These are phyloP conservation scores for Chimonanthus salicifolius DNA, from an alignment of 164 flowering plant genomes.

Conservation along the genomic window DNA sequence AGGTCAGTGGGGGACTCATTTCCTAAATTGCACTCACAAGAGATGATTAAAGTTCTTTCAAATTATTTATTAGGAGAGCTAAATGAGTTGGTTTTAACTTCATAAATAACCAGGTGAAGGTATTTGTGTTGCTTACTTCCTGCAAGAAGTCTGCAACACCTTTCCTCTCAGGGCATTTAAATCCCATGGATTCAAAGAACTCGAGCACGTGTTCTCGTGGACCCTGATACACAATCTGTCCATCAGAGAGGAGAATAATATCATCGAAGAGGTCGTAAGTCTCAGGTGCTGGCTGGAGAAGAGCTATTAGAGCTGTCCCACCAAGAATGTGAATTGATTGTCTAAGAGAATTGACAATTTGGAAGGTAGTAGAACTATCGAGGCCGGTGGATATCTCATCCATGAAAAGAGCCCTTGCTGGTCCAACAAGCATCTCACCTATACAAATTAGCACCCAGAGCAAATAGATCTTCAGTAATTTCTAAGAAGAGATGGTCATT, in stretches of 20 bases:
- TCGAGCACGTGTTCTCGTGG: constrained; percentile 57
- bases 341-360: constrained; percentile 55
- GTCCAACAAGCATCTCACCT: constrained; percentile 91
- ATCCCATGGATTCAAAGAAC: constrained; percentile 62
- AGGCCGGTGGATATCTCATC: constrained; percentile 88
- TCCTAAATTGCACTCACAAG: background rate
- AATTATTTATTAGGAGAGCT: background rate
- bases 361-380: constrained; percentile 77
- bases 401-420: constrained; percentile 68
- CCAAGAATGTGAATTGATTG: constrained; percentile 51
- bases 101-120: background rate
- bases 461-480: background rate
- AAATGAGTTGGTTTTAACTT: background rate
- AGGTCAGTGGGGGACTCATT: background rate
- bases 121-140: constrained; percentile 34
- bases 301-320: constrained; percentile 66
- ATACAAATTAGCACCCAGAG: background rate
- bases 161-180: constrained; percentile 62
- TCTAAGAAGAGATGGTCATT: too few species aligned
- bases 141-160: constrained; percentile 72
- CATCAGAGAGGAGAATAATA: constrained; percentile 67
- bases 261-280: constrained; percentile 74
- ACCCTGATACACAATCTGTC: constrained; percentile 70
- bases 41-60: background rate
- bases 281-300: constrained; percentile 88